Percentiles rank a stretch among this genome's conserved stretches.
phyloP scores from a whole-genome alignment of 257 asterid species.

The Asclepias syriaca region DNA sequence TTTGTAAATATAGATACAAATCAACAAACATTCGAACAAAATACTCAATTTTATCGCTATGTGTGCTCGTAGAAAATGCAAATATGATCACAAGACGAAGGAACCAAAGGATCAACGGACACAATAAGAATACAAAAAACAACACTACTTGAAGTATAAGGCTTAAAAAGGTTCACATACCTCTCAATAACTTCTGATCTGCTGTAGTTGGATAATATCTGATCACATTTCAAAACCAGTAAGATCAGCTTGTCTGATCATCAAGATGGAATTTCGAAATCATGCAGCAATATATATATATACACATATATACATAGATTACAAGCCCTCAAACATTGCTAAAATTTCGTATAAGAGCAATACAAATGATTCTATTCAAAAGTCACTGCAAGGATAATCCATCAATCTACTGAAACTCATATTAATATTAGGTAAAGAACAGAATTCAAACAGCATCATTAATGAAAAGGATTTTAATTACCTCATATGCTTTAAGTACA shows the following conservation, averaged over 20 bases:
- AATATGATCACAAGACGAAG: neutral
- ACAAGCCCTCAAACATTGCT: neutral
- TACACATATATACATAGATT: no score
- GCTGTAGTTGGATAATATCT: conserved; percentile 69
- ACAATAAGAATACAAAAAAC: neutral
- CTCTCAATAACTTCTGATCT: conserved; percentile 75
- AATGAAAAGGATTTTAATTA: conserved; percentile 4
- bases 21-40: neutral
- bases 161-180: conserved; percentile 24
- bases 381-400: neutral
- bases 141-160: neutral
- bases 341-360: neutral
- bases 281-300: no score
- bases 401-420: neutral
- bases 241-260: conserved; percentile 22
- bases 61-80: neutral
- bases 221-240: conserved; percentile 26
- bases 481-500: conserved; percentile 87
- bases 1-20: neutral
- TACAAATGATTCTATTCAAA: neutral
- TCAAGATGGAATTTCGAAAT: conserved; percentile 3
- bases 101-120: neutral
- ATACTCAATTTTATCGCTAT: no score
- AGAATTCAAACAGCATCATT: neutral
- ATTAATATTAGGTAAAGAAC: neutral